phyloP scores from a whole-genome alignment of 805 yeast genomes.

The Komagataella kurtzmanii region DNA sequence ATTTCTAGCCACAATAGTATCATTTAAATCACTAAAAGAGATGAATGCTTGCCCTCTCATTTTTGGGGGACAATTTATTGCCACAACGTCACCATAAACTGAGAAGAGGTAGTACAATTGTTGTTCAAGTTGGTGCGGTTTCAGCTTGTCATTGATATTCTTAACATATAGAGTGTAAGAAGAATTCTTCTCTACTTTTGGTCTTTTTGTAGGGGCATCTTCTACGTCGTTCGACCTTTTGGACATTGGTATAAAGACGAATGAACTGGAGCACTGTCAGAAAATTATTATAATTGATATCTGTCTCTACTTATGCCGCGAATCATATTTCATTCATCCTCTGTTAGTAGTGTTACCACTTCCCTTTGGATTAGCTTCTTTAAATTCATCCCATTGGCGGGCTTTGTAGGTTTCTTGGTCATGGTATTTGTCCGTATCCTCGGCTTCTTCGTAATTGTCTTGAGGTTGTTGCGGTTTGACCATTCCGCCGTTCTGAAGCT shows the following conservation, averaged over 20 bases:
- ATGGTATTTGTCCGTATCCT: conserved; percentile 41
- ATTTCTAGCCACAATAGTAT: conserved; percentile 37
- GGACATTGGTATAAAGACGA: too few species aligned
- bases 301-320: neutral
- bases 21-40: conserved; percentile 30
- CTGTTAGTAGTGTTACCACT: conserved; percentile 76
- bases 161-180: conserved; percentile 39
- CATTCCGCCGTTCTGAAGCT: conserved; percentile 76
- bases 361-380: conserved; percentile 75
- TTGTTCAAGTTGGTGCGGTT: conserved; percentile 27
- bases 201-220: neutral
- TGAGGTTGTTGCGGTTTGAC: conserved; percentile 22
- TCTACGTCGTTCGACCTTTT: neutral
- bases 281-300: too few species aligned
- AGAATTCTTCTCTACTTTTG: neutral
- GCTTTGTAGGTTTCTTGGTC: conserved; percentile 61
- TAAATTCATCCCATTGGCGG: conserved; percentile 89
- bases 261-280: neutral
- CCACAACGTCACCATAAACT: conserved; percentile 52
- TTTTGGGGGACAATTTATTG: conserved; percentile 24
- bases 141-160: conserved; percentile 46
- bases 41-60: conserved; percentile 61
- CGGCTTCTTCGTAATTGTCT: conserved; percentile 34
- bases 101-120: conserved; percentile 46
- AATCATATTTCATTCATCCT: conserved; percentile 23